Evolutionary conservation across 805 yeast genomes (phyloP).

Genomic region (Candida sphagnicola): DNA sequence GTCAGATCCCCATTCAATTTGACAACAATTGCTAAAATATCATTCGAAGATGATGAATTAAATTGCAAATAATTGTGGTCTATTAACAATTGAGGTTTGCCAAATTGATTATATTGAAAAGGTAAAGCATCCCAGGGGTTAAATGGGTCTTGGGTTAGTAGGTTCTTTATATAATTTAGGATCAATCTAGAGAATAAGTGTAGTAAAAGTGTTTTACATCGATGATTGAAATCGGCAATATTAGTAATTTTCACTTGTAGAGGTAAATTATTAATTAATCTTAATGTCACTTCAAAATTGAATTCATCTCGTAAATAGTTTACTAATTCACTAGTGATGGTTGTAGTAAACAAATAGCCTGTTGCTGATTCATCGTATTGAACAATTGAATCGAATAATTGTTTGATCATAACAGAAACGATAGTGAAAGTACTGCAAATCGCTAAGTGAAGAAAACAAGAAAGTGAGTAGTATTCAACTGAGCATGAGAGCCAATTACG

Average conservation of each 20-base stretch:
- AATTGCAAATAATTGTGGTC: conserved; percentile 30
- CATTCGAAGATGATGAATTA: conserved; percentile 59
- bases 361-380: neutral
- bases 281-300: conserved; percentile 46
- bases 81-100: conserved; percentile 50
- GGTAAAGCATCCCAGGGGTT: conserved; percentile 19
- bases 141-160: conserved; percentile 2
- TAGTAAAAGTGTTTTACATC: conserved; percentile 39
- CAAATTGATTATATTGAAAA: conserved; percentile 37
- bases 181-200: conserved; percentile 43
- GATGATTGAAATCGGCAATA: conserved; percentile 31
- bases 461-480: too few relatives aligned
- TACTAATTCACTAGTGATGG: conserved; percentile 9
- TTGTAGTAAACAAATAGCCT: conserved; percentile 11
- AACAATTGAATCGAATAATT: neutral
- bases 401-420: neutral
- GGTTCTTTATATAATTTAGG: conserved; percentile 25
- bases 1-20: conserved; percentile 15
- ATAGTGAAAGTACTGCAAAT: neutral
- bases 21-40: conserved; percentile 44
- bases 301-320: conserved; percentile 26
- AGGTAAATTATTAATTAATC: conserved; percentile 38
- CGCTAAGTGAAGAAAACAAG: neutral
- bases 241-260: conserved; percentile 40
- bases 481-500: too few relatives aligned